Evolutionary conservation across 805 yeast genomes (phyloP).

Genomic region (Yarrowia yakushimensis): DNA sequence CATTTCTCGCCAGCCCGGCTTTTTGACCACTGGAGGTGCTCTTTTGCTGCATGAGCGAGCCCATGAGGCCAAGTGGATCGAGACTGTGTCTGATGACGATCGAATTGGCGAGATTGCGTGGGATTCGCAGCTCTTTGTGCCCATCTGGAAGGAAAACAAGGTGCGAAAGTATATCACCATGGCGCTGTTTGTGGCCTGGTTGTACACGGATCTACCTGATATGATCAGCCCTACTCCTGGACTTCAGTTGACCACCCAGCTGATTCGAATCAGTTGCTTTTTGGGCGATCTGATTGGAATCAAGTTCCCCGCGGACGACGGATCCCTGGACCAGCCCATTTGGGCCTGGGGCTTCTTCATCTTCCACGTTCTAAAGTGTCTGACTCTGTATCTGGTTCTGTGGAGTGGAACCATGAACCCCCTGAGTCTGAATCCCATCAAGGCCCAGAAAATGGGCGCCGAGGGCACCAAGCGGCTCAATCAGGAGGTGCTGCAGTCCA

Average conservation of each 20-base stretch:
- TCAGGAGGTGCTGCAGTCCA: slow-evolving; percentile 45
- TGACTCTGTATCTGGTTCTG: slow-evolving; percentile 53
- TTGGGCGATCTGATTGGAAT: slow-evolving; percentile 43
- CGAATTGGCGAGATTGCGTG: slow-evolving; percentile 59
- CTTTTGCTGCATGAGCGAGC: slow-evolving; percentile 65
- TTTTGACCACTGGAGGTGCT: slow-evolving; percentile 77
- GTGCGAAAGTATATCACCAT: slow-evolving; percentile 34
- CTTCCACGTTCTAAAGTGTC: slow-evolving; percentile 64
- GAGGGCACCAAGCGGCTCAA: slow-evolving; percentile 40
- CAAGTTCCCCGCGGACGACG: slow-evolving; percentile 51
- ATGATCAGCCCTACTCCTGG: slow-evolving; percentile 90
- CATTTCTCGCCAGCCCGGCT: slow-evolving; percentile 69
- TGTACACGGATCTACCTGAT: slow-evolving; percentile 92
- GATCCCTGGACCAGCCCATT: slow-evolving; percentile 41
- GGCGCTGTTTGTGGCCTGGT: slow-evolving; percentile 53
- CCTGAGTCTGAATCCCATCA: slow-evolving; percentile 45
- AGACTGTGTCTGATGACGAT: slow-evolving; percentile 49
- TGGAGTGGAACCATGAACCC: slow-evolving; percentile 81
- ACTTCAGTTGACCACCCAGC: slow-evolving; percentile 64
- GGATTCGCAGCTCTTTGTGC: slow-evolving; percentile 88
- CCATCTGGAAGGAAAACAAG: slow-evolving; percentile 56
- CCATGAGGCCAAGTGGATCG: slow-evolving; percentile 44
- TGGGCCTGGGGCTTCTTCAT: slow-evolving; percentile 64
- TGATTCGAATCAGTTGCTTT: slow-evolving; percentile 39
- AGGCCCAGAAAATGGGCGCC: slow-evolving; percentile 27